Conservation (phyloP, 345 rosid genomes). For the Gossypium turneri region DNA sequence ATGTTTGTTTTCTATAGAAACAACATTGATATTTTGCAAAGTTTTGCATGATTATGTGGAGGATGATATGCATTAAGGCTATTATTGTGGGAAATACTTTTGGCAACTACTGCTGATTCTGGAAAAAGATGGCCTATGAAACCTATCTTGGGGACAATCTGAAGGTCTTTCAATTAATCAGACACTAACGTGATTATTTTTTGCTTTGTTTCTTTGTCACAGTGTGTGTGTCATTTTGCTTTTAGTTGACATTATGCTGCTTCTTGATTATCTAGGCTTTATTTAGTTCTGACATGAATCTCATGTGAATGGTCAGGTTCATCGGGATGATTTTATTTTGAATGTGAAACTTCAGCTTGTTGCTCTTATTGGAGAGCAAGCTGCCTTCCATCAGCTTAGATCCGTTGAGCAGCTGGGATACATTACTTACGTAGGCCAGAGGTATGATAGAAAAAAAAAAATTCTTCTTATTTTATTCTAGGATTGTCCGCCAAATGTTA, state of each 20-base stretch:
- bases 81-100: neutral
- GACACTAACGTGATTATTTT: neutral
- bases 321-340: slow-evolving; percentile 68
- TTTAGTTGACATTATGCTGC: slow-evolving; percentile 15
- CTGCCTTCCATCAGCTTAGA: slow-evolving; percentile 96
- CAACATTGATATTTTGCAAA: neutral
- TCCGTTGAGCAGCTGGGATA: slow-evolving; percentile 95
- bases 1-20: neutral
- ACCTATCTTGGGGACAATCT: neutral
- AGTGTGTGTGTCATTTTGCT: neutral
- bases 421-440: slow-evolving; percentile 62
- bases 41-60: neutral
- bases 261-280: neutral
- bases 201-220: slow-evolving; percentile 1
- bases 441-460: slow-evolving; percentile 35
- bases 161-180: neutral
- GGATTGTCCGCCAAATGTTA: neutral
- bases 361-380: slow-evolving; percentile 73
- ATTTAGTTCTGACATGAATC: slow-evolving; percentile 12
- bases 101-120: neutral
- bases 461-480: neutral
- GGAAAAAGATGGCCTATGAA: neutral
- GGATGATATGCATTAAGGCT: neutral
- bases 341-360: slow-evolving; percentile 83
- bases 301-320: slow-evolving; percentile 45